Base-by-base conservation (phyloP, 768 basidiomycete species). In the Hericium rajendrae region DNA sequence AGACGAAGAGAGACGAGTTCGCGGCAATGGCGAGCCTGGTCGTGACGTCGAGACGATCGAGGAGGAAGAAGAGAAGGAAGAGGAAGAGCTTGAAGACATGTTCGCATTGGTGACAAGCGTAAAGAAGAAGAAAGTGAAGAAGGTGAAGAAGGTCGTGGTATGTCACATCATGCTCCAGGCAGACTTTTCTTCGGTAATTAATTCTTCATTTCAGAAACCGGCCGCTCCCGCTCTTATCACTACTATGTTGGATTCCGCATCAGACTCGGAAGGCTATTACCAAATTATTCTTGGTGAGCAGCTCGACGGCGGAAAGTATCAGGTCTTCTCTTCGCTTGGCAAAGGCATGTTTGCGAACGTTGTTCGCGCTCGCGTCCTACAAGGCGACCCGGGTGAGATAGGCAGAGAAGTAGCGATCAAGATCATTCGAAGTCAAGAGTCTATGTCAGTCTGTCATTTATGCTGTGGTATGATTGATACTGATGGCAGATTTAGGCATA, bases 291-390 rank as follows among this genome's bases (percentile, higher is more conserved):
- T 97, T 15, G 97, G 95, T 48, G 97, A 99, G 71, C 85, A 92
- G 58, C 77, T 99, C 16, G 94, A 97, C 66, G 82, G 85, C 26
- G 94, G 91, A 5, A 82, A 88, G 43, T 99, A 98, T 68, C 92
- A 97, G 69, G 92, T 99, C 10, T 94, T 89, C 63, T 92, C 91
- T 51, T 90, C 83, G 51, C 77, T 98, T n/a, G 97, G 97, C 16
- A 94, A 95, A 69, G 97, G 97, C 51, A 99, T 99, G 95, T 99
- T 98, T 69, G 93, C 94, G 51, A 92, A 91, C 56, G 97, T 99
- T 52, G 93, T 97, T 26, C 82, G 90, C 49, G 95, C 94, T 9
- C 83, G 91, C 37, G 79, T 93, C 10, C 74, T 94, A 48, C 74
- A 85, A 71, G 75, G 77, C 53, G 87, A 88, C 38, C 56, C 76